Percentiles rank a stretch among this genome's conserved stretches.
These are phyloP conservation scores for Tolypocladium capitatum DNA, from an alignment of 2,329 filamentous ascomycete species.

Conservation along the genomic window DNA sequence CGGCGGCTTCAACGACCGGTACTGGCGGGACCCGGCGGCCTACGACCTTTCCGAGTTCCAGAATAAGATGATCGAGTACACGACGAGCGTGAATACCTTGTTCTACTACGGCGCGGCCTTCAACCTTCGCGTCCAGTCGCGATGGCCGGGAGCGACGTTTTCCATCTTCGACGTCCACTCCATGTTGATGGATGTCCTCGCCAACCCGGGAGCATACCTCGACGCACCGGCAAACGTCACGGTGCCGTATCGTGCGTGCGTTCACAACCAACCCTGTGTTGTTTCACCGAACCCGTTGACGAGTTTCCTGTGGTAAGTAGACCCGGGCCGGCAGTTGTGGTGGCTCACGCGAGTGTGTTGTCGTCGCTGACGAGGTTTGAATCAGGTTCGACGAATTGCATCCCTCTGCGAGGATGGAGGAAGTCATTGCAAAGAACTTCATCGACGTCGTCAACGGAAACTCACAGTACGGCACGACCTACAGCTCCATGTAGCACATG, in stretches of 20 bases:
- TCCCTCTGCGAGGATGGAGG: slow-evolving; percentile 47
- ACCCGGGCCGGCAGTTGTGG: too few relatives aligned
- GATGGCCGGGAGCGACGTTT: slow-evolving; percentile 46
- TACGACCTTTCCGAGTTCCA: slow-evolving; percentile 34
- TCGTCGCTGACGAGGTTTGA: neutral
- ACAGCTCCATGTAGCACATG: slow-evolving; percentile 1
- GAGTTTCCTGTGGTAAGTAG: slow-evolving; percentile 51
- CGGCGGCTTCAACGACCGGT: slow-evolving; percentile 14
- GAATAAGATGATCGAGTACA: slow-evolving; percentile 32
- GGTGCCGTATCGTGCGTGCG: slow-evolving; percentile 43
- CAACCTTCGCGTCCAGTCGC: slow-evolving; percentile 25
- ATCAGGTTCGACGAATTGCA: slow-evolving; percentile 53
- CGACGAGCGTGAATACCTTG: slow-evolving; percentile 33
- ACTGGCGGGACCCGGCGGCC: slow-evolving; percentile 30
- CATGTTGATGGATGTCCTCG: slow-evolving; percentile 51
- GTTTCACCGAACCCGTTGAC: slow-evolving; percentile 30
- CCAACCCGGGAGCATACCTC: slow-evolving; percentile 46
- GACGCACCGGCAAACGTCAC: slow-evolving; percentile 50
- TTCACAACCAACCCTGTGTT: slow-evolving; percentile 23
- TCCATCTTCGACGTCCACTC: slow-evolving; percentile 55
- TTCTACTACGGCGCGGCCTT: slow-evolving; percentile 37
- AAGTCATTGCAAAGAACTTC: slow-evolving; percentile 27
- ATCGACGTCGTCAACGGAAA: slow-evolving; percentile 24
- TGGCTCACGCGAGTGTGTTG: neutral
- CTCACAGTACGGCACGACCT: slow-evolving; percentile 26